Percentiles rank a stretch among this genome's conserved stretches.
Evolutionary conservation across 2,329 filamentous ascomycete species (phyloP).

Genomic region (Epichloe amarillans): DNA sequence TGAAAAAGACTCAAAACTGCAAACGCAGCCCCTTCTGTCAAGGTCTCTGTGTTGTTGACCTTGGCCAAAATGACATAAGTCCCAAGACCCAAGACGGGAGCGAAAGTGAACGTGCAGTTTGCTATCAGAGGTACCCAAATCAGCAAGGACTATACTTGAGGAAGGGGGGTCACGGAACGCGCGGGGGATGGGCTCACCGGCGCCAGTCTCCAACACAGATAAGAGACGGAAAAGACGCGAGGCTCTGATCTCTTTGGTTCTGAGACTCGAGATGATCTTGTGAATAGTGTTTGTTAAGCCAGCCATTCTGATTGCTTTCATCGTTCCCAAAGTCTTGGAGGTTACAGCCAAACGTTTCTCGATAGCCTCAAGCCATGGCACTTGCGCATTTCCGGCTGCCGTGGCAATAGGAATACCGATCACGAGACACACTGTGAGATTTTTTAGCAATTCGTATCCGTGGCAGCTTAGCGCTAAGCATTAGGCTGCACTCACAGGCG

Average conservation of each 20-base stretch:
- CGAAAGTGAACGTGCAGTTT: conserved; percentile 6
- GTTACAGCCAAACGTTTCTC: conserved; percentile 14
- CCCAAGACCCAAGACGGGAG: conserved; percentile 11
- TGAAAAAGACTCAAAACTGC: conserved; percentile 10
- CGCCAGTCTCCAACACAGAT: conserved; percentile 4
- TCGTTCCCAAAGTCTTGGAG: conserved; percentile 12
- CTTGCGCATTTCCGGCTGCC: conserved; percentile 11
- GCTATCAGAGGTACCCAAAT: conserved; percentile 6
- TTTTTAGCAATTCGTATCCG: not conserved
- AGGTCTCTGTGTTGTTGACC: conserved; percentile 4
- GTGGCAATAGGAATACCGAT: conserved; percentile 11
- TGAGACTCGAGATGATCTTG: conserved; percentile 19
- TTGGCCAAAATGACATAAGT: conserved; percentile 8
- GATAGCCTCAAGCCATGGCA: conserved; percentile 15
- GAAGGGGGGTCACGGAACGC: no score
- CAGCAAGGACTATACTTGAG: not conserved
- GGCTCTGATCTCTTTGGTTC: conserved; percentile 22
- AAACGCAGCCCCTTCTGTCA: conserved; percentile 11
- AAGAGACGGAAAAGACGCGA: conserved; percentile 14
- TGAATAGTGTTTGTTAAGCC: conserved; percentile 23
- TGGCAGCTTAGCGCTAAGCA: not conserved
- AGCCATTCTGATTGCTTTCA: conserved; percentile 30
- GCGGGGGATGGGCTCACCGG: not conserved
- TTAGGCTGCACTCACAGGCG: conserved; percentile 6
- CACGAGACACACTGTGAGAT: conserved; percentile 3